Base-by-base conservation (phyloP, 495 filamentous ascomycete genomes). In the Annulohypoxylon bovei region DNA sequence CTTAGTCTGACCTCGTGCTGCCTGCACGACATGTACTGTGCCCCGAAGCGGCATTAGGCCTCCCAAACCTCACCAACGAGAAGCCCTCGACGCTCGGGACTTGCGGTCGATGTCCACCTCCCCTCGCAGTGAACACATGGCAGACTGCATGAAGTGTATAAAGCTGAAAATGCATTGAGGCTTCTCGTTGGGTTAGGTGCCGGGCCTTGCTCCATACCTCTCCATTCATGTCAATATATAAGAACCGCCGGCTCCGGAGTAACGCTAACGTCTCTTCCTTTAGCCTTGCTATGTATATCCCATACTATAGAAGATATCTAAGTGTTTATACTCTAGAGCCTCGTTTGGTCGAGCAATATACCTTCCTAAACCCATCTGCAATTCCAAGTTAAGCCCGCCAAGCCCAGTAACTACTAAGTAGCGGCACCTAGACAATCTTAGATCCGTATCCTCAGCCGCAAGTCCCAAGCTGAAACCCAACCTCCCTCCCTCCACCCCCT, bases 81-180 rank as follows among this genome's bases (percentile, higher is more conserved):
- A 56, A 32, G 18, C 32, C 9, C 9, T 56, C 32, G 33, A 39
- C 14, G 18, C 20, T 39, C 53, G 20, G 35, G 22, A 22, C 37
- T 35, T 20, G 52, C 27, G 11, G 52, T 6, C n/a, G n/a, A 8
- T 28, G 33, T 33, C 14, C 53, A n/a, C 53, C 32, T 27, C 18
- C 32, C 53, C 32, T 56, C 20, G 33, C 32, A 37, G 39, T 39
- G 33, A 22, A 35, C 53, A 56, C 53, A 56, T 56, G 53, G 53
- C 53, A 39, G 33, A 39, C 33, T 56, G 53, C 33, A 56, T 25
- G 53, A 56, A 56, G 53, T 56, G 53, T 40, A 56, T 56, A 56
- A 56, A 56, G 32, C 53, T 39, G 53, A 53, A 53, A 8, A 18
- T 35, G 53, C 53, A 35, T 56, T 39, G 30, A 28, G 22, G 32